Percentiles rank a stretch among this genome's conserved stretches.
These are phyloP conservation scores for Lunasporangiospora selenospora DNA, from an alignment of 192 early-diverging fungal genomes.

Conservation along the genomic window DNA sequence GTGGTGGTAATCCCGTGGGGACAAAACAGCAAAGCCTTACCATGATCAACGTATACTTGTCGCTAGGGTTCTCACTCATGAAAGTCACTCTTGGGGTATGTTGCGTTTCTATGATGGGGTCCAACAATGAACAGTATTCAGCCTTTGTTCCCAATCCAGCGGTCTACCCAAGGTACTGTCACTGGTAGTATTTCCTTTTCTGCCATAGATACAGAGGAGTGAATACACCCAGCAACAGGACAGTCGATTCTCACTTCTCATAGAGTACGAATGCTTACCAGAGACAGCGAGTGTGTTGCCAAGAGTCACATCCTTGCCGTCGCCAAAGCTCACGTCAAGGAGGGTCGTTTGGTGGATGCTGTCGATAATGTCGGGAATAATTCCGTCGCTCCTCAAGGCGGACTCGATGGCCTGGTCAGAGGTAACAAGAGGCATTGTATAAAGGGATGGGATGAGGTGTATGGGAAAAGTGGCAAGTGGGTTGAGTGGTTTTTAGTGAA, in stretches of 20 bases:
- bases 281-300: slow-evolving; percentile 31
- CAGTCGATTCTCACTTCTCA: too few species aligned
- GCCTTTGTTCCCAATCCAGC: too few species aligned
- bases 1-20: not conserved
- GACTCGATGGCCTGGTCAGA: slow-evolving; percentile 39
- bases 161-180: too few species aligned
- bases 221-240: too few species aligned
- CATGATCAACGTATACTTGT: slow-evolving; percentile 43
- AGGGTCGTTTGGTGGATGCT: slow-evolving; percentile 24
- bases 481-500: too few species aligned
- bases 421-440: slow-evolving; percentile 57
- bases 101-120: slow-evolving; percentile 25
- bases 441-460: too few species aligned
- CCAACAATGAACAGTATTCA: too few species aligned
- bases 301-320: slow-evolving; percentile 25
- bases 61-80: slow-evolving; percentile 13
- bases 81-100: slow-evolving; percentile 28
- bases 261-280: slow-evolving; percentile 21
- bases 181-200: too few species aligned
- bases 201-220: too few species aligned
- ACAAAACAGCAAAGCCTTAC: slow-evolving; percentile 11
- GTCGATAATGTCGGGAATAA: slow-evolving; percentile 54
- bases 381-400: slow-evolving; percentile 41
- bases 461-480: too few species aligned
- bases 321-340: slow-evolving; percentile 22